Conservation (phyloP, 139 green algal genomes). For the Micractinium sp. region DNA sequence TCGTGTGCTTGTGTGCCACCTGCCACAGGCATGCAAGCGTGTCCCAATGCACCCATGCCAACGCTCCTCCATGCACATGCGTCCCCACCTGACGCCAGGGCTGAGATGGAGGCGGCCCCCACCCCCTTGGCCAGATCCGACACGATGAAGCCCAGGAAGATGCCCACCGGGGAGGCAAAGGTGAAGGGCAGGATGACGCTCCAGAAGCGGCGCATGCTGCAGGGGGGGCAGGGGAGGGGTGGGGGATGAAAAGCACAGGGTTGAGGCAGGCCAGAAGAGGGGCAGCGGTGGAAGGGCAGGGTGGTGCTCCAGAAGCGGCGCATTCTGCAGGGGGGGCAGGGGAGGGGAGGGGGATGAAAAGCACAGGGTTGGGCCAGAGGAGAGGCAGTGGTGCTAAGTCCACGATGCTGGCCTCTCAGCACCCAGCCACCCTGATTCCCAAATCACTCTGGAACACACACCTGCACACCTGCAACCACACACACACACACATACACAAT, state of each 20-base stretch:
- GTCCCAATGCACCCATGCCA: too few species aligned
- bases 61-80: too few species aligned
- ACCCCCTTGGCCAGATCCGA: slow-evolving; percentile 52
- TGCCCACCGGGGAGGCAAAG: slow-evolving; percentile 75
- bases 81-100: slow-evolving; percentile 72
- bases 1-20: too few species aligned
- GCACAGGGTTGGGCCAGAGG: background rate
- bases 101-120: slow-evolving; percentile 64
- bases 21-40: too few species aligned
- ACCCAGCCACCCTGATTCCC: background rate
- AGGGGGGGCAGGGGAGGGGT: background rate
- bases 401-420: background rate
- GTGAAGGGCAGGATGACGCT: slow-evolving; percentile 71
- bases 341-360: background rate
- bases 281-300: slow-evolving; percentile 45
- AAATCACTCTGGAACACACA: background rate
- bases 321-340: background rate
- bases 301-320: slow-evolving; percentile 70
- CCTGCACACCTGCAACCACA: background rate
- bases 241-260: too few species aligned
- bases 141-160: slow-evolving; percentile 68
- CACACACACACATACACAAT: background rate
- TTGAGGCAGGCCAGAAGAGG: background rate
- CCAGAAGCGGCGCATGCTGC: slow-evolving; percentile 67
- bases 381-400: too few species aligned